These are phyloP conservation scores for Prototheca stagnorum DNA, from an alignment of 163 green algal genomes.

Conservation along the genomic window DNA sequence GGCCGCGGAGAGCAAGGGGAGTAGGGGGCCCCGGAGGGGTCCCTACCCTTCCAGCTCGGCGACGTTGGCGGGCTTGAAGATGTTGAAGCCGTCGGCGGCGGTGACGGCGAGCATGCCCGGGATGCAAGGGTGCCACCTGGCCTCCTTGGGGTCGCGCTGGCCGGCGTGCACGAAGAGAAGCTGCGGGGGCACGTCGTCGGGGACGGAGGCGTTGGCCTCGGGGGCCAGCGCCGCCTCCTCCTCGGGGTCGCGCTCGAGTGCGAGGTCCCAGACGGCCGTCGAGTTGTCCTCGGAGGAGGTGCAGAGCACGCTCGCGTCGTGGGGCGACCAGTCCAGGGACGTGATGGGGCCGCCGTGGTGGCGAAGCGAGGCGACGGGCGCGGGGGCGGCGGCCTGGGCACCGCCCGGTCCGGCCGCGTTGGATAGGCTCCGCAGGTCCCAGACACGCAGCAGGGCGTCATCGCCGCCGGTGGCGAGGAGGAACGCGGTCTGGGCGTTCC, in stretches of 20 bases:
- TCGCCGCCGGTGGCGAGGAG: slow-evolving; percentile 88
- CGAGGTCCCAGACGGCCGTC: slow-evolving; percentile 84
- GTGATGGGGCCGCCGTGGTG: slow-evolving; percentile 77
- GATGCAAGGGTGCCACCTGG: slow-evolving; percentile 92
- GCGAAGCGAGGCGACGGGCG: slow-evolving; percentile 73
- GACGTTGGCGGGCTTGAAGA: slow-evolving; percentile 88
- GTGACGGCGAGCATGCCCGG: slow-evolving; percentile 76
- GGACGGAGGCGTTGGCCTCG: slow-evolving; percentile 44
- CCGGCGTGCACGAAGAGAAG: slow-evolving; percentile 90
- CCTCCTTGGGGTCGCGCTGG: slow-evolving; percentile 87
- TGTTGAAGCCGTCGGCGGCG: slow-evolving; percentile 81
- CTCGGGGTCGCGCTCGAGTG: slow-evolving; percentile 81
- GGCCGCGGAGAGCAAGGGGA: no score
- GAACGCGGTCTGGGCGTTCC: slow-evolving; percentile 72
- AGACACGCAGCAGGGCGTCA: slow-evolving; percentile 73
- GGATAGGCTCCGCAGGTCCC: slow-evolving; percentile 88
- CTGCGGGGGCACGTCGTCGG: slow-evolving; percentile 61
- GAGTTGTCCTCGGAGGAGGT: slow-evolving; percentile 51
- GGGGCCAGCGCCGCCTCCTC: slow-evolving; percentile 70
- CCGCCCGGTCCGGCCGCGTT: no score
- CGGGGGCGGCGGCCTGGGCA: slow-evolving; percentile 15
- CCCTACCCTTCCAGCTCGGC: slow-evolving; percentile 16
- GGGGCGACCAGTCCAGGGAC: slow-evolving; percentile 82
- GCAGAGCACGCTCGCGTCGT: slow-evolving; percentile 79
- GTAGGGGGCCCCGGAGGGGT: no score